These are phyloP conservation scores for Drechslerella dactyloides DNA, from an alignment of 2,329 filamentous ascomycete genomes.

Conservation along the genomic window DNA sequence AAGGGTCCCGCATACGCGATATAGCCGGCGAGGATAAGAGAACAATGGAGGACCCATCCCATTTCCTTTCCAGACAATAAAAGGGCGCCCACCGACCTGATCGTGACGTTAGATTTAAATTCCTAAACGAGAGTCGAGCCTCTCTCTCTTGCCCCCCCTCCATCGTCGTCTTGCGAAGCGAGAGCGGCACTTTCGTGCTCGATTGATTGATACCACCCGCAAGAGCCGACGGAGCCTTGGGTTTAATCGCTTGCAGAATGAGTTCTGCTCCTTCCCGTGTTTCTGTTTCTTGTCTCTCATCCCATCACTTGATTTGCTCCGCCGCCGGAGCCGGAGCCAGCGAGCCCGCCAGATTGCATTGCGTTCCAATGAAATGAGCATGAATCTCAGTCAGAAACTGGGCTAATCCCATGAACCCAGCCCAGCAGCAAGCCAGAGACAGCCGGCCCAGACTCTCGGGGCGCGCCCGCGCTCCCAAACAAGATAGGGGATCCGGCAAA, in stretches of 20 bases:
- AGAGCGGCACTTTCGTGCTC: no score
- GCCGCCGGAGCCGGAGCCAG: background rate
- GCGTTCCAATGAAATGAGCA: conserved; percentile 47
- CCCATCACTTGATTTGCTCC: background rate
- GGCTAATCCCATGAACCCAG: conserved; percentile 41
- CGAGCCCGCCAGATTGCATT: no score
- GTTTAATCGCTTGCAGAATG: background rate
- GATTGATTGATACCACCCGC: no score
- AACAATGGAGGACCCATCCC: no score
- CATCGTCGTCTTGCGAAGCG: no score
- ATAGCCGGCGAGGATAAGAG: no score
- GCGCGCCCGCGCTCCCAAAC: conserved; percentile 30
- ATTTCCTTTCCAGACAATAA: no score
- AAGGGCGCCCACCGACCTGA: no score
- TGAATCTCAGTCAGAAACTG: conserved; percentile 14
- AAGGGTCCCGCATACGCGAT: conserved; percentile 40
- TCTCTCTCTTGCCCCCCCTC: no score
- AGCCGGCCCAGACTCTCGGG: conserved; percentile 42
- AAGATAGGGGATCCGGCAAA: conserved; percentile 39
- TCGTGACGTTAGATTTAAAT: no score
- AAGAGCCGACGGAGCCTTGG: no score
- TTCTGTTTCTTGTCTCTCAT: background rate
- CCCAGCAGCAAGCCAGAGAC: background rate
- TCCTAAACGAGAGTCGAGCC: no score
- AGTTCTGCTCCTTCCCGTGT: background rate